Evolutionary conservation across 169 alveolate genomes (phyloP).

Genomic region (Babesia ovata): DNA sequence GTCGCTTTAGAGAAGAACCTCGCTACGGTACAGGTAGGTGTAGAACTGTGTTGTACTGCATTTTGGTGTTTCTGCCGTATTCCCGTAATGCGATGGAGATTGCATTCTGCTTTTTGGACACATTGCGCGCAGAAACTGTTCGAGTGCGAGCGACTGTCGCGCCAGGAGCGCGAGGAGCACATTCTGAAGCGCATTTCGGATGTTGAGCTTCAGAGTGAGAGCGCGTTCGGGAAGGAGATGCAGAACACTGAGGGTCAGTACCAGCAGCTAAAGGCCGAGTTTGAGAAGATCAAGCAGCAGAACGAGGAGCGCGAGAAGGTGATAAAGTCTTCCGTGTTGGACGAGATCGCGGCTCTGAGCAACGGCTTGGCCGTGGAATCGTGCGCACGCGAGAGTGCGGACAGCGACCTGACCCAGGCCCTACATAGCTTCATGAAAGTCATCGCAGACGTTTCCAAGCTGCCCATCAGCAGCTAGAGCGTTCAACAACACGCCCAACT

Average conservation of each 20-base stretch:
- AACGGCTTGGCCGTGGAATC: slow-evolving; percentile 81
- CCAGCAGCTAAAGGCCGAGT: slow-evolving; percentile 46
- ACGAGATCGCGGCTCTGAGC: slow-evolving; percentile 79
- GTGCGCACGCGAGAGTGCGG: slow-evolving; percentile 87
- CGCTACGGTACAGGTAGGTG: slow-evolving; percentile 66
- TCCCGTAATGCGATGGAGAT: background rate
- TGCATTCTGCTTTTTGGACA: background rate
- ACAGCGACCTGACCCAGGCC: slow-evolving; percentile 90
- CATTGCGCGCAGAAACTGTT: slow-evolving; percentile 38
- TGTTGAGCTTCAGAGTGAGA: slow-evolving; percentile 49
- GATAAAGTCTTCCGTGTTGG: slow-evolving; percentile 77
- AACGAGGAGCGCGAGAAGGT: slow-evolving; percentile 58
- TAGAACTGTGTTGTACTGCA: background rate
- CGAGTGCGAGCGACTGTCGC: slow-evolving; percentile 52
- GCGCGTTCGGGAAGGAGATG: slow-evolving; percentile 52
- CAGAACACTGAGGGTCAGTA: slow-evolving; percentile 45
- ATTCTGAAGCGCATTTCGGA: slow-evolving; percentile 60
- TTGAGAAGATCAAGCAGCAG: slow-evolving; percentile 42
- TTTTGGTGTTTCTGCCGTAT: background rate
- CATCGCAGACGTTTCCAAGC: slow-evolving; percentile 55
- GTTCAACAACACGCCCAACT: background rate
- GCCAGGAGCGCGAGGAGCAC: slow-evolving; percentile 69
- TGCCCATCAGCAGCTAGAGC: slow-evolving; percentile 32
- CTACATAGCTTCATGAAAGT: slow-evolving; percentile 85
- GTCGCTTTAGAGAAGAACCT: slow-evolving; percentile 58